These are phyloP conservation scores for Keqinozyma sinolaborantium DNA, from an alignment of 1,139 yeast species.

Conservation along the genomic window DNA sequence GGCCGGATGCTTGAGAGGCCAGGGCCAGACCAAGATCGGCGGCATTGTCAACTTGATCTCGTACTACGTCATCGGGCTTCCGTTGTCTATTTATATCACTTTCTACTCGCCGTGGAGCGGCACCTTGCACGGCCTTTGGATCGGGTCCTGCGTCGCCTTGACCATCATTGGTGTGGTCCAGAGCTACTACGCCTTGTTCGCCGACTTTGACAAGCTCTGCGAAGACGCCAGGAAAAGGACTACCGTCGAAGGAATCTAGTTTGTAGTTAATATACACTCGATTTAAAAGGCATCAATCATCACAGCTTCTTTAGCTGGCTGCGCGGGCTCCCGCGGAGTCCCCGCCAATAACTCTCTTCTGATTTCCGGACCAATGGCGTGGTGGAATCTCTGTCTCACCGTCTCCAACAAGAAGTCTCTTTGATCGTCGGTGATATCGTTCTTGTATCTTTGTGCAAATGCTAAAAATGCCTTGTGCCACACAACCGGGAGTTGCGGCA, in stretches of 20 bases:
- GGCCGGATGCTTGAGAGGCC: conserved; percentile 57
- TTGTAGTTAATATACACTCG: conserved; percentile 4
- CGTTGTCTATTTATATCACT: conserved; percentile 45
- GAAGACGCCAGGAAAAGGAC: conserved; percentile 42
- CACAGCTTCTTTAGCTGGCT: conserved; percentile 25
- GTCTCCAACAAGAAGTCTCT: conserved; percentile 91
- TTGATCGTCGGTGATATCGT: conserved; percentile 96
- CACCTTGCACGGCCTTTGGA: conserved; percentile 51
- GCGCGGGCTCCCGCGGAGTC: conserved; percentile 31
- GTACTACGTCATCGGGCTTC: conserved; percentile 52
- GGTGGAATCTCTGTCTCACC: conserved; percentile 85
- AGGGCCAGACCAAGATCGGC: conserved; percentile 57
- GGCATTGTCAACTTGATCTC: conserved; percentile 53
- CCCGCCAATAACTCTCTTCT: conserved; percentile 93
- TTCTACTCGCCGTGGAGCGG: conserved; percentile 45
- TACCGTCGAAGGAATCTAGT: conserved; percentile 8
- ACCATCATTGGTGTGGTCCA: conserved; percentile 52
- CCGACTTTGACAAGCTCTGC: conserved; percentile 37
- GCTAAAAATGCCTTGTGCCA: conserved; percentile 96
- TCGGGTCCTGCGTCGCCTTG: conserved; percentile 49
- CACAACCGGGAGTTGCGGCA: conserved; percentile 84
- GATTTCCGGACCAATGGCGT: conserved; percentile 87
- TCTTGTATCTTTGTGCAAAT: conserved; percentile 93
- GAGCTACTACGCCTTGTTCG: conserved; percentile 38
- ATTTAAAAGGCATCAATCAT: conserved; percentile 39